phyloP scores from a whole-genome alignment of 257 asterid genomes.

The Solanum paucissectum region DNA sequence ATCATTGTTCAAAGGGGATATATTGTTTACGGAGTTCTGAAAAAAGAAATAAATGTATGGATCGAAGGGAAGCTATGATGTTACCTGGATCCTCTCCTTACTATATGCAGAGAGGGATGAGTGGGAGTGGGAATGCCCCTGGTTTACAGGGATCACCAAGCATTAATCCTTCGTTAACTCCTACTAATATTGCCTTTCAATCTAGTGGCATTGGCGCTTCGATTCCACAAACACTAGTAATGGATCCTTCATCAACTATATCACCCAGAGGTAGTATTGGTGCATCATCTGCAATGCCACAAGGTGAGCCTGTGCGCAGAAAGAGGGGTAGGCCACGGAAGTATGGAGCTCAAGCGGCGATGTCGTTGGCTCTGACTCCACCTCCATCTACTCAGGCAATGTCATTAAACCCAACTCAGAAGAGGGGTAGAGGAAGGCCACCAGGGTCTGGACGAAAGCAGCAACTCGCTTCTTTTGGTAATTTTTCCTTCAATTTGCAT shows the following conservation, averaged over 20 bases:
- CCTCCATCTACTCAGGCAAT: slow-evolving; percentile 34
- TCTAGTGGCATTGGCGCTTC: slow-evolving; percentile 38
- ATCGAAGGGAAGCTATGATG: slow-evolving; percentile 33
- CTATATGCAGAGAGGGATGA: slow-evolving; percentile 29
- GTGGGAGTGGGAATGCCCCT: slow-evolving; percentile 11
- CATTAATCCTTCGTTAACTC: slow-evolving; percentile 37
- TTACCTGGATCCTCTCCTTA: slow-evolving; percentile 37
- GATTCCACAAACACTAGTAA: slow-evolving; percentile 31
- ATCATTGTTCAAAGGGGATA: background rate
- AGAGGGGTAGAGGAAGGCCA: slow-evolving; percentile 66
- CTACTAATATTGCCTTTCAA: slow-evolving; percentile 38
- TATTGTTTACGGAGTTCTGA: background rate
- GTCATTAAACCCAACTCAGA: slow-evolving; percentile 29
- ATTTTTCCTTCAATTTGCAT: background rate
- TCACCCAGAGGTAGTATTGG: slow-evolving; percentile 39
- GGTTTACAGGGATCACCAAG: slow-evolving; percentile 32
- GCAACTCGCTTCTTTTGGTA: slow-evolving; percentile 46
- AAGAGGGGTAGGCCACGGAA: slow-evolving; percentile 81
- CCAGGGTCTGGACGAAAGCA: slow-evolving; percentile 61
- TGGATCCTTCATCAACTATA: slow-evolving; percentile 47
- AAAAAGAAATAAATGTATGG: slow-evolving; percentile 27
- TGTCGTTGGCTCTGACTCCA: slow-evolving; percentile 34
- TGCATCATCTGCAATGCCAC: slow-evolving; percentile 38
- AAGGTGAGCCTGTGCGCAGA: slow-evolving; percentile 59
- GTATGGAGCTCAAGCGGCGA: slow-evolving; percentile 56